Evolutionary conservation across 305 asterid species (phyloP).

Genomic region (Fraxinus floribunda): DNA sequence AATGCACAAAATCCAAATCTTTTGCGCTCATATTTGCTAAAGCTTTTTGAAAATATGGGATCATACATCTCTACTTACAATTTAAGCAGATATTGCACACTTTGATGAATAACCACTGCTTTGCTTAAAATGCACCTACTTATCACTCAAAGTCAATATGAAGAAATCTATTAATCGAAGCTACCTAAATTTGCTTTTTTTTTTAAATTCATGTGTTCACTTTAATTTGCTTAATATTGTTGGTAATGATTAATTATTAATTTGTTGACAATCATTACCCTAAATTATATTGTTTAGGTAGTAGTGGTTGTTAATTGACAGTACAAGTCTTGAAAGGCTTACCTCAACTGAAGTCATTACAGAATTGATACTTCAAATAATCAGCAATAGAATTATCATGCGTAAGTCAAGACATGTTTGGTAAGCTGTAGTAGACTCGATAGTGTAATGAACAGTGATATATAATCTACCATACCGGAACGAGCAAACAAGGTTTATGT

Average conservation of each 20-base stretch:
- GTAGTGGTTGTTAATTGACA: constrained; percentile 21
- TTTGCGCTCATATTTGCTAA: constrained; percentile 52
- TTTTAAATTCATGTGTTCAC: not conserved
- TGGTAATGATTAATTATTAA: not conserved
- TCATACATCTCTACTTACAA: constrained; percentile 52
- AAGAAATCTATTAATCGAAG: constrained; percentile 9
- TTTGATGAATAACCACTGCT: constrained; percentile 1
- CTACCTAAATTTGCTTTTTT: not conserved
- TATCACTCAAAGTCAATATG: constrained; percentile 8
- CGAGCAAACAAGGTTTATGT: not conserved
- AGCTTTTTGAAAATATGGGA: constrained; percentile 68
- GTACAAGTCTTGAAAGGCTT: constrained; percentile 31
- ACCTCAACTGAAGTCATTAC: constrained; percentile 36
- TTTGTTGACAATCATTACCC: not conserved
- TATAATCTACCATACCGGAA: not conserved
- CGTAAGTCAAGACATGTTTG: not conserved
- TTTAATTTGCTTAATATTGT: not conserved
- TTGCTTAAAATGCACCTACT: constrained; percentile 28
- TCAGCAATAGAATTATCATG: not conserved
- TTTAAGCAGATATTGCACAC: not conserved
- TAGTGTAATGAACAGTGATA: not conserved
- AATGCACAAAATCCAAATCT: constrained; percentile 50
- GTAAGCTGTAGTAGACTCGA: not conserved
- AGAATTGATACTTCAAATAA: constrained; percentile 4
- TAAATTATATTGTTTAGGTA: constrained; percentile 19